Base-by-base conservation (phyloP, 768 basidiomycete species). In the Pholiota conissans region DNA sequence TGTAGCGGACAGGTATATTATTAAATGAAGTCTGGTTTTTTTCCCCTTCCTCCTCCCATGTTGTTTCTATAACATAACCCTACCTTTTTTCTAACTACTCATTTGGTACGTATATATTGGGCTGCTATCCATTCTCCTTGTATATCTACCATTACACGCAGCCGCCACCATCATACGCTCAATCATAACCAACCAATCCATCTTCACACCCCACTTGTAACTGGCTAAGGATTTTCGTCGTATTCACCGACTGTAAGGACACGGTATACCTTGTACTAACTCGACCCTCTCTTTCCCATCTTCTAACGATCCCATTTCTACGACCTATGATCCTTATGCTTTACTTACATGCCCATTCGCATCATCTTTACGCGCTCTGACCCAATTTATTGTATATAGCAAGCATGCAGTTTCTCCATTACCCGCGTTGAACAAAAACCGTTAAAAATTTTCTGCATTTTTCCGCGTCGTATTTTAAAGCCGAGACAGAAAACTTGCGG, bases 21-120 rank as follows among this genome's bases (percentile, higher is more conserved):
- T 56, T 40, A 29, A 49, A 49, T 56, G 27, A 56, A 49, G 47
- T 49, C 55, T 56, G 22, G 22, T 29, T 57, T 52, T 28, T 48
- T 28, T 50, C 45, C 45, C 11, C 26, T 50, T 32, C 45, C 11
- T 28, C 34, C 22, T 18, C 13, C 30, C 30, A 6, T 32, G 30
- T 32, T 32, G 30, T 53, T 20, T 26, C n/a, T 22, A 42, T 16
- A 32, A 14, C 51, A 13, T 34, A 16, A 27, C 26, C 28, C 11
- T 57, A 22, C 22, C 16, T 5, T 22, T 22, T 20, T 45, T 47
- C 28, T 54, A n/a, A 42, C 53, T 37, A 32, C 18, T 16, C 18
- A 46, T 52, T 6, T 27, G 53, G 53, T 54, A 54, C 42, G 53
- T 54, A 46, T 29, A 52, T 42, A 39, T 40, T 52, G 14, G 52